Evolutionary conservation across 2,329 filamentous ascomycete species (phyloP).

Genomic region (Neonectria hederae): DNA sequence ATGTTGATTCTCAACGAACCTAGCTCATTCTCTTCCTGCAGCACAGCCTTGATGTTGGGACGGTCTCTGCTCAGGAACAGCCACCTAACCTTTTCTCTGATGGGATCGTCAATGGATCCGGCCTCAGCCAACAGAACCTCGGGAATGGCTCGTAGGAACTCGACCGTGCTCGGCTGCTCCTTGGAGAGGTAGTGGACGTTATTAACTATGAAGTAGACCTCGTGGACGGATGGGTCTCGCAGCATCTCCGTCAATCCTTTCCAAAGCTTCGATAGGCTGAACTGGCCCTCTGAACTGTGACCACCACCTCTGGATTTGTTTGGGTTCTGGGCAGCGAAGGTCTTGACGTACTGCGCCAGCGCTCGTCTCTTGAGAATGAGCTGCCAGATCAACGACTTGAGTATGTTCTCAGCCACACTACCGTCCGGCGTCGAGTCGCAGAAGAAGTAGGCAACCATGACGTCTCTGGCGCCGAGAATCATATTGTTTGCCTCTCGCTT

Average conservation of each 20-base stretch:
- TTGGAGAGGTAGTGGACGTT: constrained; percentile 51
- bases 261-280: constrained; percentile 42
- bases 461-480: constrained; percentile 20
- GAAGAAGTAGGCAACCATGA: constrained; percentile 52
- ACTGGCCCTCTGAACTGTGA: neutral
- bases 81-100: constrained; percentile 44
- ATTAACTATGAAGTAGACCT: constrained; percentile 53
- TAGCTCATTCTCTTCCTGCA: constrained; percentile 6
- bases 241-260: constrained; percentile 52
- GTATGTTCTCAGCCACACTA: constrained; percentile 50
- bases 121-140: constrained; percentile 3
- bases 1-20: constrained; percentile 17
- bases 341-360: constrained; percentile 50
- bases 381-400: constrained; percentile 51
- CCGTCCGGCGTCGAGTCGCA: constrained; percentile 49
- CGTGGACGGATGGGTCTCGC: constrained; percentile 39
- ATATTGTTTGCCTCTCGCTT: constrained; percentile 12
- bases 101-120: neutral
- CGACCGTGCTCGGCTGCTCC: constrained; percentile 34
- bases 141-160: neutral
- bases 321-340: constrained; percentile 44
- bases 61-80: constrained; percentile 49
- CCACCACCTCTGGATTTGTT: constrained; percentile 6
- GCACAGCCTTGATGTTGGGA: constrained; percentile 13
- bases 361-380: constrained; percentile 48